Conservation (phyloP, 2,329 filamentous ascomycete species). For the Neocatenulostroma microsporum region DNA sequence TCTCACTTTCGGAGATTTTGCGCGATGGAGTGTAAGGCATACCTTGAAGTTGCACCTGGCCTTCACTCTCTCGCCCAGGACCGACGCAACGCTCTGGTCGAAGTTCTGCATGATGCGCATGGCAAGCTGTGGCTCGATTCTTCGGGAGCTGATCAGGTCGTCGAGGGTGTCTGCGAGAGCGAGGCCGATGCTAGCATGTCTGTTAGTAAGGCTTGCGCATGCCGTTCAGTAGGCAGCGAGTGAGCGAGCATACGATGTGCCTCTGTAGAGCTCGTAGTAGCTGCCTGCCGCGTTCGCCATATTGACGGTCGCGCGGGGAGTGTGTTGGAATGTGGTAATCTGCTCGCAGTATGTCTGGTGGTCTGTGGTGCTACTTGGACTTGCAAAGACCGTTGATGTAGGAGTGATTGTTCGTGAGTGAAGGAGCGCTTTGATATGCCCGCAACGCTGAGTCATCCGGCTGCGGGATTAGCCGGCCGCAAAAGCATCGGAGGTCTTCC, state of each 20-base stretch:
- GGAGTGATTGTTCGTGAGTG: not conserved
- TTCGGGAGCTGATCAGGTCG: conserved; percentile 85
- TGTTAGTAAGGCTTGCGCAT: conserved; percentile 10
- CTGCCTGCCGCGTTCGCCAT: conserved; percentile 30
- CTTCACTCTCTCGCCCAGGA: conserved; percentile 86
- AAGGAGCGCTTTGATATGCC: not conserved
- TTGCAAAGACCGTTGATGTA: not conserved
- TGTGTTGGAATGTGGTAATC: not conserved
- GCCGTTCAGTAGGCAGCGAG: conserved; percentile 19
- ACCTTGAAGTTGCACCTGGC: conserved; percentile 92
- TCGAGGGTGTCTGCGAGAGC: conserved; percentile 95
- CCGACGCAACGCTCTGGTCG: conserved; percentile 85
- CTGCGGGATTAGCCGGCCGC: no score
- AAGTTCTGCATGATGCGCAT: conserved; percentile 98
- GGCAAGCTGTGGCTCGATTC: conserved; percentile 94
- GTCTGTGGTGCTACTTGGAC: not conserved
- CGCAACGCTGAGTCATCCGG: not conserved
- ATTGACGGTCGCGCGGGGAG: conserved; percentile 1
- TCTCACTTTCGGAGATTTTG: not conserved
- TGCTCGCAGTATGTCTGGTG: not conserved
- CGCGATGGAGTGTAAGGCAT: conserved; percentile 21
- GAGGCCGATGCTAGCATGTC: conserved; percentile 67
- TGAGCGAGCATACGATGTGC: conserved; percentile 71
- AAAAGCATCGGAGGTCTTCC: not conserved
- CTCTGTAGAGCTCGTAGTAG: conserved; percentile 93